Percentiles rank a stretch among this genome's conserved stretches.
Evolutionary conservation across 225 moss, liverwort and hornwort species (phyloP).

Genomic region (Ulota crispa): DNA sequence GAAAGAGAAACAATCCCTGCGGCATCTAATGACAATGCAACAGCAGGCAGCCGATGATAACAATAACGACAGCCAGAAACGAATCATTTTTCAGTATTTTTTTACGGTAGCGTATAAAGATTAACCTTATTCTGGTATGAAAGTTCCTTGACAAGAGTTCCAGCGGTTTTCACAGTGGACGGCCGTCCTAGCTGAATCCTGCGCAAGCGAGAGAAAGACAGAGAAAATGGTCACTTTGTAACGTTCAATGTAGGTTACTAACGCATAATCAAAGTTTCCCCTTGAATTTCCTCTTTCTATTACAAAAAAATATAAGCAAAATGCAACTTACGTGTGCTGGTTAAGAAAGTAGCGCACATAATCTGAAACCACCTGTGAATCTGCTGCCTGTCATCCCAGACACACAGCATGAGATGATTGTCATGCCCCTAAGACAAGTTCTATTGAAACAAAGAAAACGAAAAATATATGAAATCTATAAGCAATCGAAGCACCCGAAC

Average conservation of each 20-base stretch:
- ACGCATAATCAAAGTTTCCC: background rate
- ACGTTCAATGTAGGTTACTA: background rate
- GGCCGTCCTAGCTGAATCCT: conserved; percentile 82
- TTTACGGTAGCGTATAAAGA: conserved; percentile 8
- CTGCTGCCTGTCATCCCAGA: conserved; percentile 72
- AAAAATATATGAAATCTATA: background rate
- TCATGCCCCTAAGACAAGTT: background rate
- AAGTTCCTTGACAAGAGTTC: conserved; percentile 70
- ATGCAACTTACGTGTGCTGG: conserved; percentile 80
- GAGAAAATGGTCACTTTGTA: conserved; percentile 1
- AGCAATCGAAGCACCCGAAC: background rate
- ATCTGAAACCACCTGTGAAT: conserved; percentile 94
- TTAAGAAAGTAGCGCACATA: conserved; percentile 87
- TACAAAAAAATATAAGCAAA: background rate
- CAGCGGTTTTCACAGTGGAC: conserved; percentile 87
- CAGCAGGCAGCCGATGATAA: background rate
- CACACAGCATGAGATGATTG: conserved; percentile 12
- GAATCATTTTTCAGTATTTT: background rate
- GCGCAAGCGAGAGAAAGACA: conserved; percentile 23
- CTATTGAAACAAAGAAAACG: background rate
- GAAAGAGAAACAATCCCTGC: background rate
- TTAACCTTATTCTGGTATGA: conserved; percentile 94
- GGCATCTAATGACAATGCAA: background rate
- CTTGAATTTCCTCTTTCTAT: background rate
- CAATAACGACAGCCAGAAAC: background rate